Base-by-base conservation (phyloP, 1,284 basidiomycete species). In the Pterula multifida region DNA sequence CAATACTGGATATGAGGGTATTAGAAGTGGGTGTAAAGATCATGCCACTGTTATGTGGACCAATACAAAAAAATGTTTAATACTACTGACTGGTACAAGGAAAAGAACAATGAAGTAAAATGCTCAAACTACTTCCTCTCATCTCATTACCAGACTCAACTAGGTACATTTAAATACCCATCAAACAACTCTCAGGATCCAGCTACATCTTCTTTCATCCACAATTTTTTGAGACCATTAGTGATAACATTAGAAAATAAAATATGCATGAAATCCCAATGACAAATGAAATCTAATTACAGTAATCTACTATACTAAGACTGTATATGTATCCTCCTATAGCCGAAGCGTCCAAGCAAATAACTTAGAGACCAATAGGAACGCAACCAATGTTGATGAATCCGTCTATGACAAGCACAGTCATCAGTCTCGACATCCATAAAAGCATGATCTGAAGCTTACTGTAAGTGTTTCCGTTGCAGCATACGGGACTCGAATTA, bases 341-440 rank as follows among this genome's bases (percentile, higher is more conserved):
- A 32, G n/a, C n/a, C n/a, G n/a, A n/a, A n/a, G n/a, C n/a, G n/a
- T 32, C 15, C 15, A 6, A 32, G 28, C 28, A 6, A 6, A 32
- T 32, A 6, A 32, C 6, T 32, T 15, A 32, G 28, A 32, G 15
- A 6, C 28, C 6, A 47, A 57, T 46, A 42, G 50, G 55, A 0
- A 51, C 50, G 44, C 60, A 61, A 6, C 56, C 54, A 21, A 58
- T 0, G 17, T 26, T 44, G 1, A 58, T 22, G 0, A 58, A 36
- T 11, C 58, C 51, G 4, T 53, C 56, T 61, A 22, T 13, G 50
- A n/a, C 44, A 2, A 6, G 0, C 11, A 3, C 50, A 6, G 48
- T 17, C 2, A 11, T 15, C 24, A 13, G 15, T 15, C 1, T n/a
- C n/a, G n/a, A 32, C 15, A 32, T 28, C 45, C 11, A 3, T 12